Evolutionary conservation across 2,329 filamentous ascomycete species (phyloP), one percentile per base, ranked within the genome.

Genomic region (Uncinocarpus reesii): DNA sequence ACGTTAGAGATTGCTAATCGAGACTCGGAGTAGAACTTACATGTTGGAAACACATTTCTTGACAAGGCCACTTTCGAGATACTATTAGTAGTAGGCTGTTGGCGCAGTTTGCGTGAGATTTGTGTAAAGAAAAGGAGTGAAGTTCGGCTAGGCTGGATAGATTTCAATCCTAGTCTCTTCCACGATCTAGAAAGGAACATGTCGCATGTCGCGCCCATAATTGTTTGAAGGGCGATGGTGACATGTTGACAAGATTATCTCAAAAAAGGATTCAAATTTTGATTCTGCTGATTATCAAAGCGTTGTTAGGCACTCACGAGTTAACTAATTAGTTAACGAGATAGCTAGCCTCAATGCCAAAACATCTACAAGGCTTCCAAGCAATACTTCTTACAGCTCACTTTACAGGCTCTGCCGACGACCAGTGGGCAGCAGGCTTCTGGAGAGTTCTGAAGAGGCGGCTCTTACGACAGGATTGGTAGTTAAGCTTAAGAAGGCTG

Each of bases 1-100:
- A 40, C 40, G 15, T 38, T 37, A 52, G 50, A 37, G 31, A 32
- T 16, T 41, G 24, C 13, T 34, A 42, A 43, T 31, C 15, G 26
- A 42, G 11, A 24, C 20, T 32, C 15, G 10, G 11, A 36, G 42
- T 41, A 32, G 31, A 52, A 35, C 37, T 52, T 52, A 47, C 50
- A 49, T 36, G 36, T 20, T 37, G 37, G 36, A 42, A 42, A 42
- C 31, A 24, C 35, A 31, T 41, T 49, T 24, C 24, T 37, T 29
- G 34, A 28, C 23, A 40, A 40, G 34, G 18, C 42, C 28, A 24
- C 47, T 49, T 42, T 23, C 23, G 23, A 35, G 23, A 35, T 37
- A 37, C 42, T 28, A 20, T 4, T 42, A 23, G 15, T 42, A 43
- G 31, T 45, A 32, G 10, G 45, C 15, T 40, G 38, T 21, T 48